Percentiles rank a stretch among this genome's conserved stretches.
These are phyloP conservation scores for Didymella keratinophila DNA, from an alignment of 2,329 filamentous ascomycete species.

Conservation along the genomic window DNA sequence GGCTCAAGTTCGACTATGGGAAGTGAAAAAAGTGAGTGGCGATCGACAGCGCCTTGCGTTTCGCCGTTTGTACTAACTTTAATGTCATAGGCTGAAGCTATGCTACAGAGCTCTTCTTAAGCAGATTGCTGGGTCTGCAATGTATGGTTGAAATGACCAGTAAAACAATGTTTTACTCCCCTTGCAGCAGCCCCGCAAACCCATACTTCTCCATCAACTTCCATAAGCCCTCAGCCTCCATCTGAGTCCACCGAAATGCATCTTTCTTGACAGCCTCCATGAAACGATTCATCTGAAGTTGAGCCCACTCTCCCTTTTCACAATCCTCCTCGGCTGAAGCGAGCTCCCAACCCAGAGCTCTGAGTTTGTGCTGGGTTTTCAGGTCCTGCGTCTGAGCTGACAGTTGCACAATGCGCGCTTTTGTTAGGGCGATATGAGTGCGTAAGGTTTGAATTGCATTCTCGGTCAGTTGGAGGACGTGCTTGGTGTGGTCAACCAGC, in stretches of 20 bases:
- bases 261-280: neutral
- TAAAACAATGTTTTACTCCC: neutral
- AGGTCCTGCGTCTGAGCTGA: neutral
- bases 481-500: neutral
- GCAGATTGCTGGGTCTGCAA: too few species aligned
- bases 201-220: neutral
- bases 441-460: neutral
- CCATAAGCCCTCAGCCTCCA: neutral
- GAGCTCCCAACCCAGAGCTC: neutral
- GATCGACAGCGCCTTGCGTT: too few species aligned
- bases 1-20: too few species aligned
- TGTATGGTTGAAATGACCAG: too few species aligned
- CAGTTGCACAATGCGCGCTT: neutral
- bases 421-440: neutral
- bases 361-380: too few species aligned
- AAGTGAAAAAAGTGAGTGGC: too few species aligned
- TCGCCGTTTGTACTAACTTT: too few species aligned
- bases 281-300: neutral
- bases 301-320: neutral
- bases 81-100: too few species aligned
- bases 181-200: neutral
- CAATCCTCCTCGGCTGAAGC: neutral
- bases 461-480: neutral
- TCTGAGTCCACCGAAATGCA: neutral
- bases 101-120: too few species aligned